Evolutionary conservation across 1,139 yeast species (phyloP).

Genomic region (Candida smagusa): DNA sequence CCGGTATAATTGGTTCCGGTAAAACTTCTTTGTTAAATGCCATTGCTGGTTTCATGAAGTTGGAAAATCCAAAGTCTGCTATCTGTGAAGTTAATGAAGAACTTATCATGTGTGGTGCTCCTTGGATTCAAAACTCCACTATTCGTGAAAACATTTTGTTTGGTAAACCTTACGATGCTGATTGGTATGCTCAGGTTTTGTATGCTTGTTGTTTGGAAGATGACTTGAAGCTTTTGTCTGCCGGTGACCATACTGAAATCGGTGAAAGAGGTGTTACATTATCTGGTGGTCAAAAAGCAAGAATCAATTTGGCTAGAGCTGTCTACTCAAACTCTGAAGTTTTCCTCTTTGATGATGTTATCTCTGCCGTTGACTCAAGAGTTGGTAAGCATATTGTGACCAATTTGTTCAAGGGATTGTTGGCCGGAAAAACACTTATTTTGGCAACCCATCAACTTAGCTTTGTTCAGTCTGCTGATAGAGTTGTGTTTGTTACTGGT

Average conservation of each 20-base stretch:
- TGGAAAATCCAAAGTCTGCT: slow-evolving; percentile 25
- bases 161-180: slow-evolving; percentile 31
- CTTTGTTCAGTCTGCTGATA: slow-evolving; percentile 30
- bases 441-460: slow-evolving; percentile 41
- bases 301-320: slow-evolving; percentile 44
- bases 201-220: slow-evolving; percentile 41
- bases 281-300: slow-evolving; percentile 44
- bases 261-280: slow-evolving; percentile 44
- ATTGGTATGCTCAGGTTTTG: slow-evolving; percentile 26
- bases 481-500: slow-evolving; percentile 30
- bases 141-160: slow-evolving; percentile 40
- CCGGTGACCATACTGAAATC: slow-evolving; percentile 38
- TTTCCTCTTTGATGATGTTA: slow-evolving; percentile 39
- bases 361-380: slow-evolving; percentile 40
- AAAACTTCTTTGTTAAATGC: slow-evolving; percentile 38
- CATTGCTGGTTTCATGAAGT: slow-evolving; percentile 36
- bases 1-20: slow-evolving; percentile 44
- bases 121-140: slow-evolving; percentile 49
- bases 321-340: slow-evolving; percentile 33
- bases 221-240: slow-evolving; percentile 31
- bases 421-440: slow-evolving; percentile 27
- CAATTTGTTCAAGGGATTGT: slow-evolving; percentile 30
- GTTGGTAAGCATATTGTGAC: slow-evolving; percentile 39
- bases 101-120: slow-evolving; percentile 31
- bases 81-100: slow-evolving; percentile 24